Conservation (phyloP, 208 protist genomes). For the Zelonia costaricensis region DNA sequence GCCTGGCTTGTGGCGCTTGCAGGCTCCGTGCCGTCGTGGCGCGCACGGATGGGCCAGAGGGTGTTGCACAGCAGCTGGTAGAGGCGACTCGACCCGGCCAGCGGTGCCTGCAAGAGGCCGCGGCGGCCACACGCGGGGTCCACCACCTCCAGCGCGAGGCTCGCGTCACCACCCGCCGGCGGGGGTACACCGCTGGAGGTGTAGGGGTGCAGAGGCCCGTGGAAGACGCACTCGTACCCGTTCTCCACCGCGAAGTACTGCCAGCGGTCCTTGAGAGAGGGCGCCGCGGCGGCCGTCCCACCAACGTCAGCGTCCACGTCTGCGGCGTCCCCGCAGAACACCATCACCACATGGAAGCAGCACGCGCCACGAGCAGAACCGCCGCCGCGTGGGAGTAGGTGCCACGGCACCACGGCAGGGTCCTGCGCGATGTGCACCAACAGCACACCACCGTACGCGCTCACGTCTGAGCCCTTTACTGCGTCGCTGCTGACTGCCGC, state of each 20-base stretch:
- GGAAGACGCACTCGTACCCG: slow-evolving; percentile 31
- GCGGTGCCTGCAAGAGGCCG: slow-evolving; percentile 44
- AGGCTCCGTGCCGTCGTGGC: background rate
- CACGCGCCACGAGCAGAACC: too few relatives aligned
- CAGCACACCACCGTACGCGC: slow-evolving; percentile 40
- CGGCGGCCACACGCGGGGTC: slow-evolving; percentile 1
- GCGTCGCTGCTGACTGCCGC: too few relatives aligned
- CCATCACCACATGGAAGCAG: slow-evolving; percentile 42
- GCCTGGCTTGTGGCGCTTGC: background rate
- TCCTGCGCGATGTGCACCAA: slow-evolving; percentile 29
- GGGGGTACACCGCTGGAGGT: background rate
- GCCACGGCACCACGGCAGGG: slow-evolving; percentile 45
- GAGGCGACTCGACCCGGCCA: slow-evolving; percentile 42
- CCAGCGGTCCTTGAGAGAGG: slow-evolving; percentile 19
- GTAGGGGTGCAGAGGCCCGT: background rate
- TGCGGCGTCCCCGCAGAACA: slow-evolving; percentile 12
- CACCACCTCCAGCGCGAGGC: slow-evolving; percentile 5
- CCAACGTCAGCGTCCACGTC: background rate
- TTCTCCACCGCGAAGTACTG: slow-evolving; percentile 29
- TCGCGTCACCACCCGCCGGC: too few relatives aligned
- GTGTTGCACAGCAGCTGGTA: slow-evolving; percentile 64
- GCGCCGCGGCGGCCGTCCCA: background rate
- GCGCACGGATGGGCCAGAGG: slow-evolving; percentile 43
- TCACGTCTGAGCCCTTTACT: too few relatives aligned
- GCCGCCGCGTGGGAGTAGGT: slow-evolving; percentile 35